Conservation (phyloP, 2,329 filamentous ascomycete genomes). For the Fusarium xylarioides region DNA sequence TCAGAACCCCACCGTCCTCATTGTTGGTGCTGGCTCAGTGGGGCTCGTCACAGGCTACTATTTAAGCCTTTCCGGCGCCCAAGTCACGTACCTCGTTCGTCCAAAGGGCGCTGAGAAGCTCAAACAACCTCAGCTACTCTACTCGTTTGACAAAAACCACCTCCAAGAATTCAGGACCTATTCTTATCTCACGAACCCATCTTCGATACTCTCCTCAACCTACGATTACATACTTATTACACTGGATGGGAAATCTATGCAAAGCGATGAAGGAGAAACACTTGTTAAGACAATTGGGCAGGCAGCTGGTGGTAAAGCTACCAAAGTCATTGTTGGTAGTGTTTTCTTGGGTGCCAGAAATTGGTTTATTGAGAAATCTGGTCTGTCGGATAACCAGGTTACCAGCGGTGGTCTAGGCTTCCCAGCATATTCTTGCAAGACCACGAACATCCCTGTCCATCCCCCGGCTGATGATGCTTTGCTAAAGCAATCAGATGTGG, state of each 20-base stretch:
- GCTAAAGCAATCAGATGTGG: background rate
- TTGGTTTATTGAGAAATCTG: background rate
- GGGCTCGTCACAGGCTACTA: too few species aligned
- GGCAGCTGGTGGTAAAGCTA: background rate
- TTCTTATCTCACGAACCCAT: too few species aligned
- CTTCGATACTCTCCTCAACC: too few species aligned
- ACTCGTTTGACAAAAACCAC: too few species aligned
- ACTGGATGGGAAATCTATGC: background rate
- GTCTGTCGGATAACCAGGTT: background rate
- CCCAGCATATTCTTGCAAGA: accelerated
- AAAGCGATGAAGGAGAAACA: background rate
- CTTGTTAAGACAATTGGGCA: background rate
- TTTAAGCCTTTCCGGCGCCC: too few species aligned
- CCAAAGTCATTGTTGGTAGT: background rate
- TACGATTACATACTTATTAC: too few species aligned
- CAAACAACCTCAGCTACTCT: too few species aligned
- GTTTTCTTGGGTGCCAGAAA: background rate
- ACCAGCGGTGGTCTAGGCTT: background rate
- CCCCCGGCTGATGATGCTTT: background rate
- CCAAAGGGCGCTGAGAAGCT: too few species aligned
- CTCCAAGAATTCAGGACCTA: too few species aligned
- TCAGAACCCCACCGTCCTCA: too few species aligned
- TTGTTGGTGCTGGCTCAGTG: too few species aligned
- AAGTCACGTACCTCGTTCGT: too few species aligned
- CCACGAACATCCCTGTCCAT: background rate